These are phyloP conservation scores for Uronychia binucleata DNA, from an alignment of 73 alveolate genomes.

Conservation along the genomic window DNA sequence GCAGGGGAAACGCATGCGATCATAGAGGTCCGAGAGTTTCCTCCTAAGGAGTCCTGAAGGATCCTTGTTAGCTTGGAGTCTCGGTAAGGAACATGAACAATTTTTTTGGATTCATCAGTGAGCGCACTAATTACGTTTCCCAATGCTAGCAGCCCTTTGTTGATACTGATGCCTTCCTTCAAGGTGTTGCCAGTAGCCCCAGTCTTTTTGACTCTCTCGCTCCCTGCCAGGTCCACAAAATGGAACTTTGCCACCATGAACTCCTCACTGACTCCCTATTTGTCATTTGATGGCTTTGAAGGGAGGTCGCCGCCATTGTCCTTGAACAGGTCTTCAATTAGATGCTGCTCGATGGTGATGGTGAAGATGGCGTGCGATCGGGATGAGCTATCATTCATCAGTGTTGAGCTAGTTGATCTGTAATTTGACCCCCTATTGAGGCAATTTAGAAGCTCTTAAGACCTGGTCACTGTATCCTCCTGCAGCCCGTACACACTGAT, in stretches of 20 bases:
- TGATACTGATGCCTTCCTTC: constrained; percentile 95
- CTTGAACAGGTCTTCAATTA: constrained; percentile 56
- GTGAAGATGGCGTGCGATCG: constrained; percentile 87
- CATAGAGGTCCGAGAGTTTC: constrained; percentile 95
- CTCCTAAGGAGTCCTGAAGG: constrained; percentile 96
- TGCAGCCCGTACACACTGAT: constrained; percentile 74
- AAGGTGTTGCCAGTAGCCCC: constrained; percentile 87
- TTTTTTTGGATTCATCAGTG: constrained; percentile 82
- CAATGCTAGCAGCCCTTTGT: constrained; percentile 89
- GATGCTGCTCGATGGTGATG: constrained; percentile 78
- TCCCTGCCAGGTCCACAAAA: constrained; percentile 98
- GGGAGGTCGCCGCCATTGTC: constrained; percentile 42
- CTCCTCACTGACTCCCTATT: constrained; percentile 75
- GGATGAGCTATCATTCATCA: constrained; percentile 89
- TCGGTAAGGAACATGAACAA: constrained; percentile 95
- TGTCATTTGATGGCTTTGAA: constrained; percentile 50
- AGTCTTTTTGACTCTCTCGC: constrained; percentile 94
- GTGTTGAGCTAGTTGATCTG: constrained; percentile 76
- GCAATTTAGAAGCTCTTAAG: constrained; percentile 65
- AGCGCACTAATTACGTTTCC: constrained; percentile 97
- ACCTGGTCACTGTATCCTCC: constrained; percentile 71
- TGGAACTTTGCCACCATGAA: constrained; percentile 91
- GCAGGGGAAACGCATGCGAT: constrained; percentile 98
- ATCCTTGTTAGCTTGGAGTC: constrained; percentile 98
- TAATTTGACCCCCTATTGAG: constrained; percentile 69